A percentile compares a stretch with the other conserved stretches of the same genome.
These are phyloP conservation scores for Fraxinus floribunda DNA, from an alignment of 305 asterid genomes.

Conservation along the genomic window DNA sequence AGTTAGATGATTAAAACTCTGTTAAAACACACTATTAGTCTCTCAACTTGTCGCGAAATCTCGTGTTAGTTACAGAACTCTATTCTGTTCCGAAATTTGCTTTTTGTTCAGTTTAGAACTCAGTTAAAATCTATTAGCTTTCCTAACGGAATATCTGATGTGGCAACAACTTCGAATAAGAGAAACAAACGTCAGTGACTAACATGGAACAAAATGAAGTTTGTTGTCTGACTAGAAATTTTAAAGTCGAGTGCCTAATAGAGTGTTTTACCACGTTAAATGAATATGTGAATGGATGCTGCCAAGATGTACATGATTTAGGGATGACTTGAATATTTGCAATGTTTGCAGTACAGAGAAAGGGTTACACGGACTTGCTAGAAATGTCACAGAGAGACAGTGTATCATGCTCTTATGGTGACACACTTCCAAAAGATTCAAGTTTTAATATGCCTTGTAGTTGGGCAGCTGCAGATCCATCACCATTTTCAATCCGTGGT, in stretches of 20 bases:
- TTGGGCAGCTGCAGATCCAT: conserved; percentile 78
- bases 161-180: background rate
- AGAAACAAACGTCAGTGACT: background rate
- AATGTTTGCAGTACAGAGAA: conserved; percentile 56
- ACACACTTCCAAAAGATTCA: conserved; percentile 69
- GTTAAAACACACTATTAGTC: background rate
- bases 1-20: conserved; percentile 2
- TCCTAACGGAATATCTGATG: background rate
- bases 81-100: background rate
- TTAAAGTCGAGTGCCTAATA: background rate
- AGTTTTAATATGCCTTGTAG: conserved; percentile 57
- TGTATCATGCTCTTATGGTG: conserved; percentile 47
- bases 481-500: conserved; percentile 74
- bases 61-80: background rate
- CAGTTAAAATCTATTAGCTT: background rate
- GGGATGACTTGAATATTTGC: conserved; percentile 11
- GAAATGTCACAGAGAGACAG: conserved; percentile 55
- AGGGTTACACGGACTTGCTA: conserved; percentile 71
- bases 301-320: background rate
- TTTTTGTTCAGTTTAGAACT: background rate
- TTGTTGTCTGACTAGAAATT: background rate
- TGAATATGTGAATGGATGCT: background rate
- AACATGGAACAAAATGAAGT: background rate
- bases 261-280: background rate
- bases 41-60: background rate